A percentile compares a stretch with the other conserved stretches of the same genome.
phyloP scores from a whole-genome alignment of 2,329 filamentous ascomycete genomes.

The Phaeoacremonium minimum region DNA sequence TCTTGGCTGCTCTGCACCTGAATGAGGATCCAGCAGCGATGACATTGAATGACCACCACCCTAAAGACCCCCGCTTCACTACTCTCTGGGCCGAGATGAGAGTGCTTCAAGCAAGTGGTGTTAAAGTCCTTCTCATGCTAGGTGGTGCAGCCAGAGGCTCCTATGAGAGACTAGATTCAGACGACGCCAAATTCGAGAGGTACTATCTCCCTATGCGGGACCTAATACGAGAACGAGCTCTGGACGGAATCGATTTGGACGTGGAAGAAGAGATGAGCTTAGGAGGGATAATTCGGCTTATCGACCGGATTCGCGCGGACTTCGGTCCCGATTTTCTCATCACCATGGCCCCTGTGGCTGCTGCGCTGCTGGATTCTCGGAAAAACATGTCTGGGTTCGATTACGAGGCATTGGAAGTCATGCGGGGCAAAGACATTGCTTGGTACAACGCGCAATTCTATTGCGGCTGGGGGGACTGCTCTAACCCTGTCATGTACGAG shows the following conservation, averaged over 20 bases:
- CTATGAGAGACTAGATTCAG: conserved; percentile 54
- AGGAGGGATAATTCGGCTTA: conserved; percentile 54
- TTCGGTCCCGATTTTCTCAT: conserved; percentile 67
- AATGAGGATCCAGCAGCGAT: conserved; percentile 62
- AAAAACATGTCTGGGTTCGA: conserved; percentile 71
- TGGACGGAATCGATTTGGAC: conserved; percentile 69
- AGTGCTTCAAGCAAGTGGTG: conserved; percentile 62
- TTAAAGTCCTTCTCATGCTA: conserved; percentile 77
- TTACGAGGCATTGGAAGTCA: conserved; percentile 65
- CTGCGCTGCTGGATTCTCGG: conserved; percentile 59
- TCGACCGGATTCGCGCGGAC: conserved; percentile 60
- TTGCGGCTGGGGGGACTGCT: conserved; percentile 72
- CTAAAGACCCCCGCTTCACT: conserved; percentile 56
- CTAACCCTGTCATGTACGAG: conserved; percentile 42
- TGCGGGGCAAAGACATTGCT: conserved; percentile 57
- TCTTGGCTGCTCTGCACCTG: conserved; percentile 74
- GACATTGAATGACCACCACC: conserved; percentile 71
- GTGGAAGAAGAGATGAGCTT: conserved; percentile 72
- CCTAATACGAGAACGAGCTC: conserved; percentile 50
- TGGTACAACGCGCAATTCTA: conserved; percentile 89
- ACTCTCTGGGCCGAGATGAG: conserved; percentile 69
- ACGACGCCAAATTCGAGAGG: conserved; percentile 54
- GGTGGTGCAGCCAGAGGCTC: conserved; percentile 73
- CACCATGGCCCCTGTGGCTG: conserved; percentile 73
- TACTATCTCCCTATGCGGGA: conserved; percentile 65